These are phyloP conservation scores for Acanthamoeba healyi DNA, from an alignment of 208 protist genomes.

Conservation along the genomic window DNA sequence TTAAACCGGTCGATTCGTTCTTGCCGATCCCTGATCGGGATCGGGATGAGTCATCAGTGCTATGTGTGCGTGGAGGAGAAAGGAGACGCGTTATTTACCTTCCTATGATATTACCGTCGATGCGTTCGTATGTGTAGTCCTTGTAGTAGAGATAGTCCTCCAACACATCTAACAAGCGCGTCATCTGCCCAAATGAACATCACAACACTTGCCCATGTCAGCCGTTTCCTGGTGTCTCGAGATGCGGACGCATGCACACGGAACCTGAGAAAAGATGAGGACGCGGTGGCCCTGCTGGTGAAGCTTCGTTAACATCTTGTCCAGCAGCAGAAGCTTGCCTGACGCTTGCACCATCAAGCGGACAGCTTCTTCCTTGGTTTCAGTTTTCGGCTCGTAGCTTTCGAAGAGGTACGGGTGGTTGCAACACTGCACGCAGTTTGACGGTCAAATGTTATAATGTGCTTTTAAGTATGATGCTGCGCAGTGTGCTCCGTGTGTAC, in stretches of 20 bases:
- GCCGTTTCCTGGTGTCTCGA: no score
- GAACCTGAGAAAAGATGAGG: conserved; percentile 94
- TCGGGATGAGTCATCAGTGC: background rate
- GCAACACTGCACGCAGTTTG: conserved; percentile 86
- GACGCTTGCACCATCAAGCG: conserved; percentile 74
- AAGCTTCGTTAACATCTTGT: conserved; percentile 94
- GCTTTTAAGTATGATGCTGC: background rate
- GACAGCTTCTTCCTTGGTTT: conserved; percentile 46
- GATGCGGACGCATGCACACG: no score
- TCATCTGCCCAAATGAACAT: conserved; percentile 92
- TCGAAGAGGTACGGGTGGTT: conserved; percentile 95
- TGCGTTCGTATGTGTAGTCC: conserved; percentile 91
- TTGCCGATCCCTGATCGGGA: conserved; percentile 72
- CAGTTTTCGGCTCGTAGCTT: conserved; percentile 48
- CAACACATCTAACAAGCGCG: conserved; percentile 95
- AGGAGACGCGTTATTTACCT: background rate
- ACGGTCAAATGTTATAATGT: background rate
- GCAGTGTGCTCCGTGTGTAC: background rate
- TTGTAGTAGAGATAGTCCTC: conserved; percentile 92
- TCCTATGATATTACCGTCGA: conserved; percentile 93
- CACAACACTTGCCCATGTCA: no score
- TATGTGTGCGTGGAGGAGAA: background rate
- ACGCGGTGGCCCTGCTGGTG: conserved; percentile 93
- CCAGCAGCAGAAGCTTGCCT: conserved; percentile 94
- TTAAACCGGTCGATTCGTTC: conserved; percentile 92